Evolutionary conservation across 768 basidiomycete species (phyloP), one percentile per base, ranked within the genome.

Genomic region (Mycena filopes): DNA sequence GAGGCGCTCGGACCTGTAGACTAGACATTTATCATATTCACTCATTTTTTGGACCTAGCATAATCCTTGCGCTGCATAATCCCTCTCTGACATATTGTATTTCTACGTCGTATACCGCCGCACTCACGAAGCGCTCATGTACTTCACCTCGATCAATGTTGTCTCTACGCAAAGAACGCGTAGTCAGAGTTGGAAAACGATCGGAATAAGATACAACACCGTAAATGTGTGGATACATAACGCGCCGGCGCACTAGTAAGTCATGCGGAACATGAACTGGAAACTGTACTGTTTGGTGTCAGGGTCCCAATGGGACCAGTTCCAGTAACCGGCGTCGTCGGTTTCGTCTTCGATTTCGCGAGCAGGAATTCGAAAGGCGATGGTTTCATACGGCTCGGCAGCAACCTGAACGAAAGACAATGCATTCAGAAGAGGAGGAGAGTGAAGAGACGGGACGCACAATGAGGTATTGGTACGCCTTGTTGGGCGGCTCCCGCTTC

Each of bases 261-360:
- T 72, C 67, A 90, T 79, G 71, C 90, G 87, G 82, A 96, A 98
- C 89, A 98, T 93, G 83, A 98, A 97, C 79, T 98, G 96, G 84
- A 97, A 96, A 76, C 91, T 94, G 78, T 96, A 97, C 79, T 98
- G 95, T 79, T 98, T 98, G 55, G 96, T 97, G 76, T 99, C 97
- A n/a, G 93, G 89, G 76, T 99, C 98, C 98, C 97, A 99, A 74
- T 98, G 94, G 42, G 96, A 96, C 98, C 98, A 99, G 72, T 94
- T 94, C 92, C 93, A 95, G 70, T 90, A 93, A 18, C 91, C 90
- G 29, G 91, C 92, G 71, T 96, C 95, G 65, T 95, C 91, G 48
- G 93, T 87, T 73, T 95, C 95, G 72, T 97, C 95, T 78, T 99
- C 96, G 65, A 99, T 96, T 79, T 99, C 96, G 54, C 94, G 89